Conservation (phyloP, 1,284 basidiomycete genomes). For the Ceratobasidium sp. region DNA sequence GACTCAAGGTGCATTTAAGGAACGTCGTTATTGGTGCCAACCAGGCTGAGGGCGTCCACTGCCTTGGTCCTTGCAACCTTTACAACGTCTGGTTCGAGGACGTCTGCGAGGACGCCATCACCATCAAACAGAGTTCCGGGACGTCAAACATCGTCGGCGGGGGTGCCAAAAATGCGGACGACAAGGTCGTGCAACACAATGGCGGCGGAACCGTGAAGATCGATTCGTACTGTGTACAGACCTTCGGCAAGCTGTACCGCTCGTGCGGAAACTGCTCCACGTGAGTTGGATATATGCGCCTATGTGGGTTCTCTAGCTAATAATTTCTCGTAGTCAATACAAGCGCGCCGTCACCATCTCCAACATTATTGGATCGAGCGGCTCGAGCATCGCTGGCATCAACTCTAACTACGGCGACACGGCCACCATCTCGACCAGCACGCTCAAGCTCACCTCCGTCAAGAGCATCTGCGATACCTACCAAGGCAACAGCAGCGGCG, state of each 20-base stretch:
- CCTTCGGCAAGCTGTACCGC: slow-evolving; percentile 45
- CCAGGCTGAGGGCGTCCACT: slow-evolving; percentile 53
- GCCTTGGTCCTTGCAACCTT: slow-evolving; percentile 60
- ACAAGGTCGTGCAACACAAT: slow-evolving; percentile 50
- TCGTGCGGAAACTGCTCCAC: slow-evolving; percentile 49
- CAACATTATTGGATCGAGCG: slow-evolving; percentile 39
- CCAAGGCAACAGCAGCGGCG: slow-evolving; percentile 44
- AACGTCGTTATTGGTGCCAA: slow-evolving; percentile 62
- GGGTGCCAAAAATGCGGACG: slow-evolving; percentile 43
- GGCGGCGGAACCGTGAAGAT: slow-evolving; percentile 45
- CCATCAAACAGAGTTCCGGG: slow-evolving; percentile 38
- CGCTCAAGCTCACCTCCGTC: slow-evolving; percentile 10
- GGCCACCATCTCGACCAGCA: slow-evolving; percentile 40
- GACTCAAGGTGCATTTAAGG: background rate
- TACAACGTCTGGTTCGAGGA: slow-evolving; percentile 63
- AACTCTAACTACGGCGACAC: slow-evolving; percentile 45
- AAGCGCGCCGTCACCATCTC: slow-evolving; percentile 54
- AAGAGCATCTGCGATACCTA: slow-evolving; percentile 37
- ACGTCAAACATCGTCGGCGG: slow-evolving; percentile 45
- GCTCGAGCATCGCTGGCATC: background rate
- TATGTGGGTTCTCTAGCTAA: background rate
- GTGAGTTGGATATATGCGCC: background rate
- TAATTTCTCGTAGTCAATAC: slow-evolving; percentile 42
- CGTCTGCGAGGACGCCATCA: slow-evolving; percentile 61
- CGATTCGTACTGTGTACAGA: slow-evolving; percentile 36